Percentiles rank a stretch among this genome's conserved stretches.
Evolutionary conservation across 495 filamentous ascomycete genomes (phyloP).

Genomic region (Penicillium soppii): DNA sequence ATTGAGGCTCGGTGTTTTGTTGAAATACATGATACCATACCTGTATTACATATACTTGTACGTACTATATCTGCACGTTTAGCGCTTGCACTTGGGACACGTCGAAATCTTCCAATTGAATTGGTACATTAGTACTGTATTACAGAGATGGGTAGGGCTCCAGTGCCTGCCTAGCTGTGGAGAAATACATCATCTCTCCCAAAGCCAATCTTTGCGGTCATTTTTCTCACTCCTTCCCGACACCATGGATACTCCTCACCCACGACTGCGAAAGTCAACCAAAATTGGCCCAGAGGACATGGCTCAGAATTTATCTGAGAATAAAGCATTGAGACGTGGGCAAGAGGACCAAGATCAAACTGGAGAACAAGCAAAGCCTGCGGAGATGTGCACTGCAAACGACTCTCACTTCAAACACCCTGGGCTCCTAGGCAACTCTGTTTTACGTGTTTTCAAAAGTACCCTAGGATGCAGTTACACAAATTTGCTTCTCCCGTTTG

Average conservation of each 20-base stretch:
- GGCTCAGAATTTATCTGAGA: too few species aligned
- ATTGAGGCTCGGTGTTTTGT: neutral
- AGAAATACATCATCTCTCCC: constrained; percentile 1
- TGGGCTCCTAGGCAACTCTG: neutral
- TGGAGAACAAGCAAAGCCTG: neutral
- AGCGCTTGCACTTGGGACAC: too few species aligned
- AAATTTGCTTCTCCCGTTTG: constrained; percentile 14
- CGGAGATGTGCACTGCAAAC: neutral
- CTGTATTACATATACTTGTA: neutral
- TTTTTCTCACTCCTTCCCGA: neutral
- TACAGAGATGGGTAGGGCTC: too few species aligned
- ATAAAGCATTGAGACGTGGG: too few species aligned
- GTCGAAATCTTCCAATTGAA: neutral
- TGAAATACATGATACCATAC: neutral
- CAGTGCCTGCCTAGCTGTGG: too few species aligned
- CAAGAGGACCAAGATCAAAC: neutral
- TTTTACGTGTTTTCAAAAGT: neutral
- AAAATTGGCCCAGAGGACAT: neutral
- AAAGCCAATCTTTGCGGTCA: neutral
- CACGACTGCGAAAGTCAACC: constrained; percentile 5
- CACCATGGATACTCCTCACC: constrained; percentile 1
- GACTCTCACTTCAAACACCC: neutral
- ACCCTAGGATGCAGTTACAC: constrained; percentile 12
- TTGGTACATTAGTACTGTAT: neutral
- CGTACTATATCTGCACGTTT: constrained; percentile 4